Percentiles rank a stretch among this genome's conserved stretches.
These are phyloP conservation scores for Plasmodium malariae DNA, from an alignment of 169 alveolate species.

Conservation along the genomic window DNA sequence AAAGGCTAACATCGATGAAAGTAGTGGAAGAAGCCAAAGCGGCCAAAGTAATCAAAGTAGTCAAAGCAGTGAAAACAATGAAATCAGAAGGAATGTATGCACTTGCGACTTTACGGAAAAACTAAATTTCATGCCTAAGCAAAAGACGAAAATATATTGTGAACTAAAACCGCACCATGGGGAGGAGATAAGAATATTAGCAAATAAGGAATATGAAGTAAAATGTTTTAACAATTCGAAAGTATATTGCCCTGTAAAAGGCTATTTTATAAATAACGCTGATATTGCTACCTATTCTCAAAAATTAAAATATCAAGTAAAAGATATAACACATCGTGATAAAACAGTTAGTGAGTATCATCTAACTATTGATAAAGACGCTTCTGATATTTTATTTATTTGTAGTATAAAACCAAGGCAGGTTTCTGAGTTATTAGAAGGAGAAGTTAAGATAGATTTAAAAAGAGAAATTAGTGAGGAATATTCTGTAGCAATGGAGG, in stretches of 20 bases:
- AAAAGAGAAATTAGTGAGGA: slow-evolving; percentile 61
- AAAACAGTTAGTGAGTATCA: slow-evolving; percentile 29
- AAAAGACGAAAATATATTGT: slow-evolving; percentile 48
- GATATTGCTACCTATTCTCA: slow-evolving; percentile 29
- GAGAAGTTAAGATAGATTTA: slow-evolving; percentile 56
- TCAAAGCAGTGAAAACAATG: not conserved
- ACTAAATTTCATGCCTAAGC: slow-evolving; percentile 21
- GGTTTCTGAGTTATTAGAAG: slow-evolving; percentile 40
- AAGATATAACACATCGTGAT: slow-evolving; percentile 2
- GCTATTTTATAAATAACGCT: slow-evolving; percentile 16
- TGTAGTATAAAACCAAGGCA: slow-evolving; percentile 61
- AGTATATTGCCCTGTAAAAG: slow-evolving; percentile 55
- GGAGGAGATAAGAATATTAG: slow-evolving; percentile 43
- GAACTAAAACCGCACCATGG: slow-evolving; percentile 50
- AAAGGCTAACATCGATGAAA: not conserved
- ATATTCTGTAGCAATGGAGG: slow-evolving; percentile 8
- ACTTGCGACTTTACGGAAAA: slow-evolving; percentile 60
- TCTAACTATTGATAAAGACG: slow-evolving; percentile 33
- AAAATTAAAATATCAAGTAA: slow-evolving; percentile 21
- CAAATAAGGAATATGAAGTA: slow-evolving; percentile 64
- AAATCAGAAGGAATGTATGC: slow-evolving; percentile 6
- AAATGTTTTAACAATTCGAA: slow-evolving; percentile 34
- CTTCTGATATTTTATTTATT: slow-evolving; percentile 53
- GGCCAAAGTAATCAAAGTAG: not conserved
- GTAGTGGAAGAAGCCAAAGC: not conserved